Base-by-base conservation (phyloP, 305 asterid genomes). In the Fraxinus albicans region DNA sequence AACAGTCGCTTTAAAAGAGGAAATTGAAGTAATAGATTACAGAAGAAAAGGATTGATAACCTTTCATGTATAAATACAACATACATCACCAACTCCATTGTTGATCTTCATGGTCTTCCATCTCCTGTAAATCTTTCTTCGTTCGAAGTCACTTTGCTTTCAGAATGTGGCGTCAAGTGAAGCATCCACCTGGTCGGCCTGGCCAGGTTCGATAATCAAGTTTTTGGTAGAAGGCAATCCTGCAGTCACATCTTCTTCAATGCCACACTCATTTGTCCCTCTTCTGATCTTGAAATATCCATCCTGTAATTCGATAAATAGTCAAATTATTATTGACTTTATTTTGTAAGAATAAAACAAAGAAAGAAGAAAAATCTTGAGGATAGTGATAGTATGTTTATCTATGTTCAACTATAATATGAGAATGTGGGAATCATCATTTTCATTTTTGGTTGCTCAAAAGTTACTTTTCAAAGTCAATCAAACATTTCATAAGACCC, bases 241-340 rank as follows among this genome's bases (percentile, higher is more conserved):
- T 6, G 97, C 97, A 60, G 89, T 93, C 0, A 88, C 97, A 1
- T 87, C 95, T 69, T 82, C 94, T 87, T 96, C 99, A 44, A 96
- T 94, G 82, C 95, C 99, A 83, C 99, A 96, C 83, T 96, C 99
- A 38, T 94, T 94, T 73, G 97, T 90, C 82, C 98, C 99, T 84
- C 98, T 87, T 82, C 87, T 87, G 85, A 96, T 94, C 94, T 78
- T 93, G 92, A 96, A 96, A 90, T 92, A 96, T 76, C 99, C 99
- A 74, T 96, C 93, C 98, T 95, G 96, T 83, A 79, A 86, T 72
- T 58, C 65, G 44, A 77, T 60, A 79, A 75, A 80, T 1, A 4
- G 10, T 31, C 79, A 74, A 75, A 55, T 78, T 50, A 42, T 73
- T 29, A 77, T 36, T 10, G 19, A 29, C 65, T 6, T 34, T 17